phyloP scores from a whole-genome alignment of 148 eudicot genomes.

The Rhododendron kiyosumense region DNA sequence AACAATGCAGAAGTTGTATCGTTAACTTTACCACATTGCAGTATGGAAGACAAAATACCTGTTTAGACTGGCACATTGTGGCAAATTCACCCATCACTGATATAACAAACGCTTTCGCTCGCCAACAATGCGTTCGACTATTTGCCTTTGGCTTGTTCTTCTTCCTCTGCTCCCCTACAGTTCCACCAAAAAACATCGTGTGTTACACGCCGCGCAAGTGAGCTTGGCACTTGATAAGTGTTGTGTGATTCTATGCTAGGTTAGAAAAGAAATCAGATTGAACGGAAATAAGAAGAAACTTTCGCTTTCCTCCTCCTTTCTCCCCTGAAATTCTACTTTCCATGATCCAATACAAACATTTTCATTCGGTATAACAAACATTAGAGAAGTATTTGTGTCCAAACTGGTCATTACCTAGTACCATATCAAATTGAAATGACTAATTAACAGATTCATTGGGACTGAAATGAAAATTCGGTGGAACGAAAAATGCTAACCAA shows the following conservation, averaged over 20 bases:
- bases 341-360: background rate
- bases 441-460: background rate
- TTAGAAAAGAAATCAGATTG: background rate
- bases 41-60: constrained; percentile 30
- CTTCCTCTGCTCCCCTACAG: background rate
- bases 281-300: background rate
- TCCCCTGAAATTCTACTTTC: background rate
- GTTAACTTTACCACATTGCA: background rate
- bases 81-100: constrained; percentile 73
- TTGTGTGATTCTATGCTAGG: background rate
- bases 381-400: background rate
- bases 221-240: background rate
- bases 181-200: background rate
- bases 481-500: background rate
- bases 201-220: background rate
- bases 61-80: constrained; percentile 45
- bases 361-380: background rate
- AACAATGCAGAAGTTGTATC: no score
- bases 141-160: background rate
- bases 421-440: background rate
- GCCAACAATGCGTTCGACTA: constrained; percentile 40
- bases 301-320: background rate
- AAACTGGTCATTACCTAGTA: background rate
- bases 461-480: background rate
- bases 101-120: constrained; percentile 64